These are phyloP conservation scores for Angophora floribunda DNA, from an alignment of 345 rosid genomes.

Conservation along the genomic window DNA sequence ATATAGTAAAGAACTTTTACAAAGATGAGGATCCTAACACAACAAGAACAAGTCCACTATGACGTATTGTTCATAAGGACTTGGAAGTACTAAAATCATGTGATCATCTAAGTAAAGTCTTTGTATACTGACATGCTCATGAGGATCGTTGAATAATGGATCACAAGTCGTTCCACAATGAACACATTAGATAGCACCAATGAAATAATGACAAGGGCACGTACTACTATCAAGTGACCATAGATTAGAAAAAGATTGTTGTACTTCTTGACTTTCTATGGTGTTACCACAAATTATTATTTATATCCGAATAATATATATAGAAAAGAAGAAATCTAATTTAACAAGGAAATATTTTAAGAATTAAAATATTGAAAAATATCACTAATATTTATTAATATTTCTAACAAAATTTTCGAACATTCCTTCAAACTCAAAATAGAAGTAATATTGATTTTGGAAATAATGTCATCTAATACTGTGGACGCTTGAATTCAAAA, in stretches of 20 bases:
- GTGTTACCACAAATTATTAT: not conserved
- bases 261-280: not conserved
- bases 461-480: not conserved
- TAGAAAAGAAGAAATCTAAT: not conserved
- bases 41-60: no score
- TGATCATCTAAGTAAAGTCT: not conserved
- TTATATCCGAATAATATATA: not conserved
- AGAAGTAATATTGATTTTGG: not conserved
- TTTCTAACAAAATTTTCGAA: not conserved
- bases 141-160: not conserved
- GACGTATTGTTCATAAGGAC: not conserved
- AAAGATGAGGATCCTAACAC: not conserved
- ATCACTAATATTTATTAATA: not conserved
- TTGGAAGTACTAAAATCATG: not conserved
- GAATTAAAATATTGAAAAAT: not conserved
- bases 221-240: not conserved
- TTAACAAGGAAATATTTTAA: not conserved
- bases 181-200: not conserved
- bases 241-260: not conserved
- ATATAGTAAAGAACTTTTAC: not conserved
- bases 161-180: not conserved
- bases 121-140: not conserved
- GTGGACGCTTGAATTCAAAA: not conserved
- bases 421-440: not conserved
- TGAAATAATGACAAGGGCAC: not conserved